Percentiles rank a stretch among this genome's conserved stretches.
These are phyloP conservation scores for Wickerhamiella spandovensis DNA, from an alignment of 805 yeast genomes.

Conservation along the genomic window DNA sequence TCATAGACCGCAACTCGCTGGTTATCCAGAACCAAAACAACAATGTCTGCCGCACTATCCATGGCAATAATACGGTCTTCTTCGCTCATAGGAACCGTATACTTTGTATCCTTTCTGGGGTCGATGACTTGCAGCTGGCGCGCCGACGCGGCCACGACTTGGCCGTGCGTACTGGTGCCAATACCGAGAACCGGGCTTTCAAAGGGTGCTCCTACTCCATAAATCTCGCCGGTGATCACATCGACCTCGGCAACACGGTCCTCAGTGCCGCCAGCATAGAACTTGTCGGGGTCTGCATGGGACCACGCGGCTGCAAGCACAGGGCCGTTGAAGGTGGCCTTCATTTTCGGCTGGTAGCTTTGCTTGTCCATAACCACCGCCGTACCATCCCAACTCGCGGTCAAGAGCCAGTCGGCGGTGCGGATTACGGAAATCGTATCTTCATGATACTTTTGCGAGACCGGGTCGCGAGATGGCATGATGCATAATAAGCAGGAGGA, in stretches of 20 bases:
- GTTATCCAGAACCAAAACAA: not conserved
- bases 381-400: conserved; percentile 5
- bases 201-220: conserved; percentile 4
- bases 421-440: conserved; percentile 1
- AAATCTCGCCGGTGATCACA: not conserved
- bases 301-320: conserved; percentile 5
- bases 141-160: not conserved
- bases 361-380: not conserved
- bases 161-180: not conserved
- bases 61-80: not conserved
- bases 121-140: not conserved
- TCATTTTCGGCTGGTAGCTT: not conserved
- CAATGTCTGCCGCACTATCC: not conserved
- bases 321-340: conserved; percentile 4
- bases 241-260: conserved; percentile 4
- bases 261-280: conserved; percentile 8
- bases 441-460: not conserved
- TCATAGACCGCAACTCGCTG: not conserved
- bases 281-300: not conserved
- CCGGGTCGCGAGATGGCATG: conserved; percentile 3
- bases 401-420: conserved; percentile 1
- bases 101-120: not conserved
- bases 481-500: conserved; percentile 1
- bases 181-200: not conserved
- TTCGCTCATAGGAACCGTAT: not conserved